phyloP scores from a whole-genome alignment of 106 monocot genomes.

The Platanthera zijinensis region DNA sequence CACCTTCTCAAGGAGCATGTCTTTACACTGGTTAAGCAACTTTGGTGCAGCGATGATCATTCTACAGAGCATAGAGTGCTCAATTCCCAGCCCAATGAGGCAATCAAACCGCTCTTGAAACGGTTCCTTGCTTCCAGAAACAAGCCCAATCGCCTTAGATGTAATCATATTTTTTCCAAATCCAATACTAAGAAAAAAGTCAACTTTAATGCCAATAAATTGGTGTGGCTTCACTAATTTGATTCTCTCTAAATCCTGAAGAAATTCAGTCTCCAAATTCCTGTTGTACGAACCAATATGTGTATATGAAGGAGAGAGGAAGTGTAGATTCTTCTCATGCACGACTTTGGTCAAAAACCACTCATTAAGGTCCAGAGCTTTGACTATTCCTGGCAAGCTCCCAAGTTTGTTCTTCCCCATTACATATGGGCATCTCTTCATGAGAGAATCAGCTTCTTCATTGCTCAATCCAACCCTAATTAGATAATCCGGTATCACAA shows the following conservation, averaged over 20 bases:
- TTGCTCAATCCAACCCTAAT: slow-evolving; percentile 25
- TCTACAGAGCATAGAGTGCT: slow-evolving; percentile 42
- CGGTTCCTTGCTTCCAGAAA: slow-evolving; percentile 36
- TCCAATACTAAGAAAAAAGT: slow-evolving; percentile 71
- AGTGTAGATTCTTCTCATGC: slow-evolving; percentile 14
- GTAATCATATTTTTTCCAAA: slow-evolving; percentile 69
- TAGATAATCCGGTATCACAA: slow-evolving; percentile 54
- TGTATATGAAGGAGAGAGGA: slow-evolving; percentile 24
- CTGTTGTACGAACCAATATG: slow-evolving; percentile 6
- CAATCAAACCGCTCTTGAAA: slow-evolving; percentile 65
- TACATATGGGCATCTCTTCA: slow-evolving; percentile 32
- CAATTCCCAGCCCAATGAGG: slow-evolving; percentile 57
- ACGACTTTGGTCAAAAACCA: slow-evolving; percentile 40
- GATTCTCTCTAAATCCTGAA: slow-evolving; percentile 26
- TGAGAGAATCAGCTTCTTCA: slow-evolving; percentile 15
- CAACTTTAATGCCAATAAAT: slow-evolving; percentile 38
- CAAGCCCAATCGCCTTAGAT: slow-evolving; percentile 1
- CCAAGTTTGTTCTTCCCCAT: slow-evolving; percentile 61
- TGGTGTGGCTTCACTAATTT: slow-evolving; percentile 14
- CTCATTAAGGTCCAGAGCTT: slow-evolving; percentile 36
- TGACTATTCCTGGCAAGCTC: slow-evolving; percentile 45
- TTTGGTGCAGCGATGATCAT: slow-evolving; percentile 66
- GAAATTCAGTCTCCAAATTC: slow-evolving; percentile 33
- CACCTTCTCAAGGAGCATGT: slow-evolving; percentile 47
- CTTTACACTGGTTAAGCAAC: slow-evolving; percentile 51